Base-by-base conservation (phyloP, 2,329 filamentous ascomycete genomes). In the Aspergillus sergii region DNA sequence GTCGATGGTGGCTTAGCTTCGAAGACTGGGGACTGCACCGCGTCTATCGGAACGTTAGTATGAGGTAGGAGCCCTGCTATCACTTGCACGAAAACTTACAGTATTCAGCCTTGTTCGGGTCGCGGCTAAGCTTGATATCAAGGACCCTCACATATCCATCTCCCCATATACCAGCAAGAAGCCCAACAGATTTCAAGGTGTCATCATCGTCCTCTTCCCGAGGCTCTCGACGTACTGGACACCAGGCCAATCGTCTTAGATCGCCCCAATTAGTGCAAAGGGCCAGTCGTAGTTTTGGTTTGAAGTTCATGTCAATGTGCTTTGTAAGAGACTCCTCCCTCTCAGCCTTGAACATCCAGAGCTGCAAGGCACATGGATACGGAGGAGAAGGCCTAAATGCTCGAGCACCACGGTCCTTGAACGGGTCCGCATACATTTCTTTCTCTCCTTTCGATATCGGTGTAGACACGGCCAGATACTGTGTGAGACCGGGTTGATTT, bases 261-360 rank as follows among this genome's bases (percentile, higher is more conserved):
- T 85, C 80, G 3, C 86, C 87, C 81, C 85, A 88, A 26, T 86
- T 79, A 2, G 83, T 82, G 67, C 85, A 87, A n/a, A 89, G 71
- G 4, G 84, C 81, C 41, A 83, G 68, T 30, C 77, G 76, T 48
- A 88, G 76, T 51, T 73, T 71, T 4, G 87, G 86, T 19, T 77
- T 68, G 10, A 63, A 68, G 0, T 68, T 71, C 66, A 78, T 78
- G 68, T 86, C 80, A 8, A 87, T 73, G 2, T 73, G 75, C 16
- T 78, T 76, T 0, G 77, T 72, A 26, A 66, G 64, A 19, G 67
- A 61, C 1, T 72, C 69, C 7, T 73, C 69, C 48, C 72, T 60
- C 19, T 71, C 74, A 4, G 80, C 78, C 43, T 78, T 75, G 67
- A 89, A 85, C 7, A 82, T 77, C 87, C 87, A 89, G 8, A 89